phyloP scores from a whole-genome alignment of 164 flowering plant species.

The Cinnamomum micranthum region DNA sequence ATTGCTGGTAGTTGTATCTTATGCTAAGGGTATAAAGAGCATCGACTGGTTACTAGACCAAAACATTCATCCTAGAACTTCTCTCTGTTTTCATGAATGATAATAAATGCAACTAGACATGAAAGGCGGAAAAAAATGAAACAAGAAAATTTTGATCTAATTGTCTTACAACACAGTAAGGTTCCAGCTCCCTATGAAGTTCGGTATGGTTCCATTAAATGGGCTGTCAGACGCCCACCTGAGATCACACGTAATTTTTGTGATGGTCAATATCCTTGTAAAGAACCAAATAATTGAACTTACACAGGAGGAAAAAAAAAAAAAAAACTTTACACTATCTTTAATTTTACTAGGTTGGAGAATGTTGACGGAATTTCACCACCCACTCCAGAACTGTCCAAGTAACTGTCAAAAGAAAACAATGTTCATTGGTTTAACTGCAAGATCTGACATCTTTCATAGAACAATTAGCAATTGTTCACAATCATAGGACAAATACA shows the following conservation, averaged over 20 bases:
- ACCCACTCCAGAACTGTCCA: slow-evolving; percentile 36
- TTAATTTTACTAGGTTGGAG: slow-evolving; percentile 20
- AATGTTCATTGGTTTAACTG: background rate
- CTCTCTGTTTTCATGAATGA: too few relatives aligned
- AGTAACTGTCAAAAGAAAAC: slow-evolving; percentile 22
- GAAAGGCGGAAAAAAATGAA: too few relatives aligned
- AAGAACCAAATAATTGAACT: background rate
- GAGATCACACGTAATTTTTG: slow-evolving; percentile 8
- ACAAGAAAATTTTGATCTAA: too few relatives aligned
- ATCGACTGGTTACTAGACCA: too few relatives aligned
- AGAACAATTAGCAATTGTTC: too few relatives aligned
- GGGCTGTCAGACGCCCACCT: slow-evolving; percentile 69
- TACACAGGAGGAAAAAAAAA: too few relatives aligned
- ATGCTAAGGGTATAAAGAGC: too few relatives aligned
- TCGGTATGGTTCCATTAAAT: slow-evolving; percentile 66
- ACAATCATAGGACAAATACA: too few relatives aligned
- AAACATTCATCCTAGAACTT: too few relatives aligned
- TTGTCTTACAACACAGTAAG: slow-evolving; percentile 29
- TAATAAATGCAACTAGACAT: too few relatives aligned
- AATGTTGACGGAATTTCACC: slow-evolving; percentile 40
- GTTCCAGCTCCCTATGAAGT: slow-evolving; percentile 67
- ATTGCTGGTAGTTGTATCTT: too few relatives aligned
- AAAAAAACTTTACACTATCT: slow-evolving; percentile 22
- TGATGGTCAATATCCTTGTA: background rate
- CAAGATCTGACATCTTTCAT: background rate